These are phyloP conservation scores for Omphalotus guepiniiformis DNA, from an alignment of 768 basidiomycete genomes.

Conservation along the genomic window DNA sequence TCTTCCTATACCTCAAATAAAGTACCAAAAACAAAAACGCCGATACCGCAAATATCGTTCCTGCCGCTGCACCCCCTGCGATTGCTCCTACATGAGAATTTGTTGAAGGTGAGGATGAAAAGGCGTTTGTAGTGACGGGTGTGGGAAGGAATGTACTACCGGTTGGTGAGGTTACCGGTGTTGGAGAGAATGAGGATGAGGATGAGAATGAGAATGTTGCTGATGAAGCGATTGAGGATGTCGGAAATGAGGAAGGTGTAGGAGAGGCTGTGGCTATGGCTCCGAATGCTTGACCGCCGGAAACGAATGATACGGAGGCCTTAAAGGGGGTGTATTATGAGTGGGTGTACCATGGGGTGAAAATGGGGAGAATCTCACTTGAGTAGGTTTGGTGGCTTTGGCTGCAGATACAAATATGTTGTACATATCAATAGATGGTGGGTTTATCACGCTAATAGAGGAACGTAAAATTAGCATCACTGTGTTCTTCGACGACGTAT, in stretches of 20 bases:
- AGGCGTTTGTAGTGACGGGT: too few species aligned
- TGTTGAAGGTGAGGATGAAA: too few species aligned
- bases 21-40: too few species aligned
- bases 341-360: neutral
- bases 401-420: conserved; percentile 7
- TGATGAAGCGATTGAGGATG: conserved; percentile 3
- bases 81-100: too few species aligned
- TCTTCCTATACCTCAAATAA: too few species aligned
- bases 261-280: conserved; percentile 5
- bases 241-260: conserved; percentile 1
- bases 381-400: conserved; percentile 2
- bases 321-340: too few species aligned
- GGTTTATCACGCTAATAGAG: conserved; percentile 8
- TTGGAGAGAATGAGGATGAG: conserved; percentile 1
- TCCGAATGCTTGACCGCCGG: conserved; percentile 9
- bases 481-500: too few species aligned
- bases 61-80: too few species aligned
- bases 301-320: conserved; percentile 7
- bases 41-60: too few species aligned
- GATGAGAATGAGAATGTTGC: conserved; percentile 5
- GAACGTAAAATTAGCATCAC: neutral
- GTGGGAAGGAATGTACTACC: too few species aligned
- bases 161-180: neutral
- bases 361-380: neutral
- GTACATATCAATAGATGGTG: conserved; percentile 9